These are phyloP conservation scores for Aethionema arabicum DNA, from an alignment of 345 rosid species.

Conservation along the genomic window DNA sequence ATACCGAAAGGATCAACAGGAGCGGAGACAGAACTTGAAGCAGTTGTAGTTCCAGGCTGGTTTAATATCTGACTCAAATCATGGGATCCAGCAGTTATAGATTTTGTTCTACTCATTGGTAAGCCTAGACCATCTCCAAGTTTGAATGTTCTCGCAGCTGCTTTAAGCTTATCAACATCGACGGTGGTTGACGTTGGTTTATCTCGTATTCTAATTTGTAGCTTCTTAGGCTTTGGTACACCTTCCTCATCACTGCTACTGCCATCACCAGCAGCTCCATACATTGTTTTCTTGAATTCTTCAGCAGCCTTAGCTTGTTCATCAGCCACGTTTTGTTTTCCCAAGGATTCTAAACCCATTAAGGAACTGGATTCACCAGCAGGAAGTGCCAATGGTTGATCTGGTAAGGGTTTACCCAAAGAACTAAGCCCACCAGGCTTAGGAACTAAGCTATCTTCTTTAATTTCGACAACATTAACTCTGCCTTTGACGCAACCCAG, in stretches of 20 bases:
- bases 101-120: conserved; percentile 64
- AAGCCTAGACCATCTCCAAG: conserved; percentile 84
- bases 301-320: conserved; percentile 96
- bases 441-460: conserved; percentile 75
- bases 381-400: conserved; percentile 47
- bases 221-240: conserved; percentile 57
- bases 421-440: conserved; percentile 52
- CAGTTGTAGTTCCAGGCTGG: conserved; percentile 48
- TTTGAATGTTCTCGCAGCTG: conserved; percentile 81
- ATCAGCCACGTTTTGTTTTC: conserved; percentile 58
- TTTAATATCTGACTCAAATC: conserved; percentile 56
- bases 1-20: conserved; percentile 70
- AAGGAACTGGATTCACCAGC: conserved; percentile 54
- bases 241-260: conserved; percentile 98
- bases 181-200: conserved; percentile 76
- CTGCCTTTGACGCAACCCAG: conserved; percentile 91
- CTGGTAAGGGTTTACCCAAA: conserved; percentile 46
- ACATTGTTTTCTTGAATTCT: conserved; percentile 95
- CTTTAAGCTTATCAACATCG: conserved; percentile 92
- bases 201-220: conserved; percentile 90
- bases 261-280: conserved; percentile 70
- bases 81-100: conserved; percentile 57
- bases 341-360: conserved; percentile 82
- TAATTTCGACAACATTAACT: conserved; percentile 84
- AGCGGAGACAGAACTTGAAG: conserved; percentile 47